phyloP scores from a whole-genome alignment of 306 rosid species.

The Fragaria vesca region DNA sequence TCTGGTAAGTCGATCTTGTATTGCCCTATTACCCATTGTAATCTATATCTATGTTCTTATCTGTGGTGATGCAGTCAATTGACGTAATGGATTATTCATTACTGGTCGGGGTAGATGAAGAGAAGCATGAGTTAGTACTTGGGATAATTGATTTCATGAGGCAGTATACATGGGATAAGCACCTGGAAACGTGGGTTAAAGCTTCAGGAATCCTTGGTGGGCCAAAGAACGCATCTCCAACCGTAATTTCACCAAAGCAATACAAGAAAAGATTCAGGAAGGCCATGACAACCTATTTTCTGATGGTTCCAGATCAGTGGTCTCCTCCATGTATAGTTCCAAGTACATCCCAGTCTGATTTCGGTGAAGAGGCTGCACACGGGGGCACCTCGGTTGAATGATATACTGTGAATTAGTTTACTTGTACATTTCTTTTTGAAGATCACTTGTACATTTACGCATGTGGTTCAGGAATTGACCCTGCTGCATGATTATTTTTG shows the following conservation, averaged over 20 bases:
- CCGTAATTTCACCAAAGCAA: conserved; percentile 86
- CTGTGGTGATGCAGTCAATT: conserved; percentile 59
- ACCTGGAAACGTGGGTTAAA: conserved; percentile 98
- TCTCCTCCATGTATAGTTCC: conserved; percentile 53
- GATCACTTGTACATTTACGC: conserved; percentile 33
- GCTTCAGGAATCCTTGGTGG: conserved; percentile 98
- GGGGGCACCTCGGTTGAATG: conserved; percentile 47
- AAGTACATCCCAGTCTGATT: conserved; percentile 69
- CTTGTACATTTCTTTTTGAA: conserved; percentile 28
- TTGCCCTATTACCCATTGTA: neutral
- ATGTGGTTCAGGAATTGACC: conserved; percentile 35
- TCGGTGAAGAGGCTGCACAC: conserved; percentile 53
- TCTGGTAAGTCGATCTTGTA: neutral
- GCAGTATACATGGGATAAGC: conserved; percentile 99
- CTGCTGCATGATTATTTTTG: conserved; percentile 22
- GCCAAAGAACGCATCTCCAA: conserved; percentile 78
- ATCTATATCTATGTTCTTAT: conserved; percentile 14
- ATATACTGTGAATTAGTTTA: conserved; percentile 38
- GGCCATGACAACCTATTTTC: conserved; percentile 95
- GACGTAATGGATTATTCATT: conserved; percentile 97
- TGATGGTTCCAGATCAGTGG: conserved; percentile 99
- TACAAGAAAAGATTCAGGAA: conserved; percentile 97
- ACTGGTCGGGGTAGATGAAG: conserved; percentile 93
- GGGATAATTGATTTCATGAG: conserved; percentile 98
- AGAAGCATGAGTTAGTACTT: conserved; percentile 82